Conservation (phyloP, 768 basidiomycete species). For the Lanmaoa pseudosensibilis region DNA sequence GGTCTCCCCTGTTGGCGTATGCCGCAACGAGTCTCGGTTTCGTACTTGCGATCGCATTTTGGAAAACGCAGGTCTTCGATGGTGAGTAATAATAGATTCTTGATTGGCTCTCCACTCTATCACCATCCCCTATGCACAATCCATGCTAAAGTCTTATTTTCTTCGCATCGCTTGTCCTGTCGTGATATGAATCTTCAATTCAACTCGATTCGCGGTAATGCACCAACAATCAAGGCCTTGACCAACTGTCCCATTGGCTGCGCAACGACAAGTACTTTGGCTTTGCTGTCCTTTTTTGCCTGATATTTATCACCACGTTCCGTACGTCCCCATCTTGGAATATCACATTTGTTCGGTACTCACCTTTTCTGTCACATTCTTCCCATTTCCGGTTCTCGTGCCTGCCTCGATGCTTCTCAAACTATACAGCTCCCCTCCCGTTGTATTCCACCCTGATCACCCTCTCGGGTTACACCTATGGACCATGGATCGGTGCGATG, state of each 20-base stretch:
- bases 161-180: neutral
- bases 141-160: constrained; percentile 2
- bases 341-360: constrained; percentile 9
- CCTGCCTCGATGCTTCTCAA: constrained; percentile 11
- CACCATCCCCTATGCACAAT: neutral
- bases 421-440: constrained; percentile 72
- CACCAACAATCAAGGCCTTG: constrained; percentile 57
- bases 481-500: constrained; percentile 78
- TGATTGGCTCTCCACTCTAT: constrained; percentile 1
- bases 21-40: constrained; percentile 75
- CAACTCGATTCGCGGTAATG: neutral
- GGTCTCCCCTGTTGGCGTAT: constrained; percentile 78
- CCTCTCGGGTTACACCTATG: constrained; percentile 89
- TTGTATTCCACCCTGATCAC: constrained; percentile 93
- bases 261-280: constrained; percentile 71
- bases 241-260: constrained; percentile 77
- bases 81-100: constrained; percentile 47
- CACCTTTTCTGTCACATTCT: constrained; percentile 3
- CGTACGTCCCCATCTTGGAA: constrained; percentile 50
- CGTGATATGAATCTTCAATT: neutral
- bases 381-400: constrained; percentile 4
- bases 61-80: constrained; percentile 77
- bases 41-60: constrained; percentile 78
- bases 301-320: constrained; percentile 86
- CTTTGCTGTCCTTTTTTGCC: constrained; percentile 72